phyloP scores from a whole-genome alignment of 305 asterid species.

The Fraxinus dipetala region DNA sequence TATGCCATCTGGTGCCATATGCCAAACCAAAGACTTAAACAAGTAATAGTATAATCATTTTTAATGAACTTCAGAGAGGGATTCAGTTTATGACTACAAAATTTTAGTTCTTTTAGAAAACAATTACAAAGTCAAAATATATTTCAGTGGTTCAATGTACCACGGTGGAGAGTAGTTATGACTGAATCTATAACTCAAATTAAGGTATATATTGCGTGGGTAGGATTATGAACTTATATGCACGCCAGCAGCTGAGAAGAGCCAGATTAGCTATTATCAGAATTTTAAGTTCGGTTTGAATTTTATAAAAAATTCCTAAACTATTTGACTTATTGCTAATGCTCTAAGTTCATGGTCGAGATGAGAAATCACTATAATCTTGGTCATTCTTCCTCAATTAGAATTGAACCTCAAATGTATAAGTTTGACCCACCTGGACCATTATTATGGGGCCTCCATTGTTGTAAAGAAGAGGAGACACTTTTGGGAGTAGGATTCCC shows the following conservation, averaged over 20 bases:
- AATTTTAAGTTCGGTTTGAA: neutral
- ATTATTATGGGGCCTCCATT: conserved; percentile 86
- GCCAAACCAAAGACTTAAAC: neutral
- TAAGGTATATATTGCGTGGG: neutral
- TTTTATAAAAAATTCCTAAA: neutral
- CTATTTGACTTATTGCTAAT: neutral
- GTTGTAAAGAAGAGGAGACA: conserved; percentile 64
- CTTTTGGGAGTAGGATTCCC: conserved; percentile 70
- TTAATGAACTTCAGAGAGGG: neutral
- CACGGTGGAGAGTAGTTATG: neutral
- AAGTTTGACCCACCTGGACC: conserved; percentile 64
- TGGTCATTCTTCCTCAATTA: conserved; percentile 10
- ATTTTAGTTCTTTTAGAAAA: neutral
- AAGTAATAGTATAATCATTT: neutral
- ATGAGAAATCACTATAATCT: neutral
- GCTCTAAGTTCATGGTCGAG: neutral
- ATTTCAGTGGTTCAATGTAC: neutral
- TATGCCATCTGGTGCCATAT: neutral
- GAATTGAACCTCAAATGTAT: conserved; percentile 9
- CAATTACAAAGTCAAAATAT: neutral
- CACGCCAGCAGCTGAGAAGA: conserved; percentile 1
- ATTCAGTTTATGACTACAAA: neutral
- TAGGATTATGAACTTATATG: neutral
- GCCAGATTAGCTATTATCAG: neutral
- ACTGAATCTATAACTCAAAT: neutral